Conservation (phyloP, 2,329 filamentous ascomycete genomes). For the Lasiodiplodia gonubiensis region DNA sequence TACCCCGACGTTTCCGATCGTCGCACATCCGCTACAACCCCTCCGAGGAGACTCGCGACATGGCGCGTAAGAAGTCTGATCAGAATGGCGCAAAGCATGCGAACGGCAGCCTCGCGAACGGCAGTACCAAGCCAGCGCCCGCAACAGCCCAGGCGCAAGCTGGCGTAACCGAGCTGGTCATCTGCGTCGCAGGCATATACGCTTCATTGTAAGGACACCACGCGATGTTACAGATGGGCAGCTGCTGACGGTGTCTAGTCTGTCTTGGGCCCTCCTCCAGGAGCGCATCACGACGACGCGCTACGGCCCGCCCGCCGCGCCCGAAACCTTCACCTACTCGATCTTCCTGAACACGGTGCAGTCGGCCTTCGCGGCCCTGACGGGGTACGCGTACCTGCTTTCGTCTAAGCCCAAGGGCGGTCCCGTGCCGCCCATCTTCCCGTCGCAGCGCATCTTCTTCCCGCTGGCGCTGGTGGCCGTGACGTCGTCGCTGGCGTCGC, state of each 20-base stretch:
- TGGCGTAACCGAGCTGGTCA: conserved; percentile 75
- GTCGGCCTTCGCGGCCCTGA: conserved; percentile 82
- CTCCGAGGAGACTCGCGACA: conserved; percentile 28
- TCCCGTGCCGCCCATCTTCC: conserved; percentile 69
- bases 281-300: conserved; percentile 95
- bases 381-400: conserved; percentile 80
- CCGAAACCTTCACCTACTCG: conserved; percentile 85
- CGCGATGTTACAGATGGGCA: background rate
- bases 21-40: conserved; percentile 1
- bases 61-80: conserved; percentile 40
- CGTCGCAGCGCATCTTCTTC: conserved; percentile 72
- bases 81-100: conserved; percentile 36
- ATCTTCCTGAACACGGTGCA: conserved; percentile 97
- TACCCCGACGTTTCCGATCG: conserved; percentile 13
- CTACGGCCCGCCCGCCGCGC: conserved; percentile 68
- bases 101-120: conserved; percentile 37
- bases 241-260: conserved; percentile 49
- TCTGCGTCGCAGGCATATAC: conserved; percentile 95
- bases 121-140: conserved; percentile 40
- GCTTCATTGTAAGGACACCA: conserved; percentile 76
- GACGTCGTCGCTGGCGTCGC: conserved; percentile 87
- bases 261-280: conserved; percentile 96
- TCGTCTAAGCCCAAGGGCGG: conserved; percentile 62
- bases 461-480: conserved; percentile 85
- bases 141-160: conserved; percentile 48